phyloP scores from a whole-genome alignment of 2,329 filamentous ascomycete genomes.

The Ambrosiella cleistominuta region DNA sequence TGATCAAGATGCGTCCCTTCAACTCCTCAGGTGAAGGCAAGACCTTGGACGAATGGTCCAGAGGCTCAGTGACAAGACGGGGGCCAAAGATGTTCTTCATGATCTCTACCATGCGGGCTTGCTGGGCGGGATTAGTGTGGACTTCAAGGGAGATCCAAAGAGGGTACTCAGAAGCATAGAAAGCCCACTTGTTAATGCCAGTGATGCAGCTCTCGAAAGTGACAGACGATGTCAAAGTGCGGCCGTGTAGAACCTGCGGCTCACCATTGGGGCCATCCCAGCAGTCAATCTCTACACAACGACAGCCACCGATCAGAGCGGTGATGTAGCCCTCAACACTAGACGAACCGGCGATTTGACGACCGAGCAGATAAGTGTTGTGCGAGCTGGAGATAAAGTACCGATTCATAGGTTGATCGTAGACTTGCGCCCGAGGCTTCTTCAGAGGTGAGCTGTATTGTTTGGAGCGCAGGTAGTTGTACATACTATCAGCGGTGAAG shows the following conservation, averaged over 20 bases:
- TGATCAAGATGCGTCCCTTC: constrained; percentile 70
- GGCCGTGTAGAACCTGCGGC: constrained; percentile 80
- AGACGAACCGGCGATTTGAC: constrained; percentile 76
- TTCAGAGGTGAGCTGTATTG: constrained; percentile 48
- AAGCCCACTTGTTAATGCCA: constrained; percentile 89
- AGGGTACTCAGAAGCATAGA: constrained; percentile 70
- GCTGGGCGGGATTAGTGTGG: constrained; percentile 71
- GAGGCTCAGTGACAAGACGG: constrained; percentile 58
- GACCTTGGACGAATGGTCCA: constrained; percentile 48
- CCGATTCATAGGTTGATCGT: constrained; percentile 79
- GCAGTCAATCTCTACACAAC: constrained; percentile 93
- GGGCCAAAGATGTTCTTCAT: constrained; percentile 72
- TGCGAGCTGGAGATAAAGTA: constrained; percentile 98
- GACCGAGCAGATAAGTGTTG: constrained; percentile 88
- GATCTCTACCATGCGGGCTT: constrained; percentile 72
- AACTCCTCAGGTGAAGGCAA: constrained; percentile 78
- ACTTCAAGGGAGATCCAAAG: constrained; percentile 92
- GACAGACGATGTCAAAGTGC: constrained; percentile 74
- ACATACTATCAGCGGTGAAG: constrained; percentile 64
- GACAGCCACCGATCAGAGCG: constrained; percentile 72
- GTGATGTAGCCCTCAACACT: constrained; percentile 92
- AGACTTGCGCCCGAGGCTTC: constrained; percentile 41
- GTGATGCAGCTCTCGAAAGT: constrained; percentile 82
- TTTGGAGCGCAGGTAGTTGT: constrained; percentile 57
- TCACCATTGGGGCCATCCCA: constrained; percentile 85